Evolutionary conservation across 495 filamentous ascomycete genomes (phyloP).

Genomic region (Aspergillus campestris): DNA sequence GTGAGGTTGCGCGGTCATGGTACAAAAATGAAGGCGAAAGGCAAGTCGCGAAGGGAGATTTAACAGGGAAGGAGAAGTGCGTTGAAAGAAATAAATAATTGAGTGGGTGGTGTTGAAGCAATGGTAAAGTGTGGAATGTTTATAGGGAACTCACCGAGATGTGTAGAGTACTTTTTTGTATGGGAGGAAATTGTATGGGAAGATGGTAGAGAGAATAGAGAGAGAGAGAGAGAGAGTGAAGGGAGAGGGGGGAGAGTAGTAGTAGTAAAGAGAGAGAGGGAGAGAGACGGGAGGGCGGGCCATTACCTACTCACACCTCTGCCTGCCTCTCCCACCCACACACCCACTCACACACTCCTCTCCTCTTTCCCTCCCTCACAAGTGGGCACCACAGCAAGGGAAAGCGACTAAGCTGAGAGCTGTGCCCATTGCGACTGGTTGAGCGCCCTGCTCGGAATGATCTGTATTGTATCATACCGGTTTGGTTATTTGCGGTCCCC

Average conservation of each 20-base stretch:
- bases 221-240: slow-evolving; percentile 32
- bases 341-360: no score
- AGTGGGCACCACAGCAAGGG: slow-evolving; percentile 20
- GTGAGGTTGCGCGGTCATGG: slow-evolving; percentile 18
- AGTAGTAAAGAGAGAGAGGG: slow-evolving; percentile 45
- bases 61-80: slow-evolving; percentile 11
- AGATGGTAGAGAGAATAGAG: slow-evolving; percentile 33
- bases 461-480: slow-evolving; percentile 14
- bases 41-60: slow-evolving; percentile 10
- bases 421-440: slow-evolving; percentile 11
- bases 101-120: slow-evolving; percentile 27
- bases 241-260: slow-evolving; percentile 39
- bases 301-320: slow-evolving; percentile 10
- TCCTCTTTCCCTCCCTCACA: not conserved
- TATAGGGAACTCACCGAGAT: slow-evolving; percentile 26
- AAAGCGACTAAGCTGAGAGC: slow-evolving; percentile 3
- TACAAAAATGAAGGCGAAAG: slow-evolving; percentile 17
- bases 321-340: no score
- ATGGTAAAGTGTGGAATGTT: slow-evolving; percentile 15
- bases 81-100: slow-evolving; percentile 13
- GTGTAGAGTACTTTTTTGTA: slow-evolving; percentile 42
- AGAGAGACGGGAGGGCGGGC: slow-evolving; percentile 22
- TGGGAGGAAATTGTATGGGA: slow-evolving; percentile 55
- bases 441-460: slow-evolving; percentile 10
- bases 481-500: slow-evolving; percentile 6